Base-by-base conservation (phyloP, 1,139 yeast species). In the Yamadazyma sp. region DNA sequence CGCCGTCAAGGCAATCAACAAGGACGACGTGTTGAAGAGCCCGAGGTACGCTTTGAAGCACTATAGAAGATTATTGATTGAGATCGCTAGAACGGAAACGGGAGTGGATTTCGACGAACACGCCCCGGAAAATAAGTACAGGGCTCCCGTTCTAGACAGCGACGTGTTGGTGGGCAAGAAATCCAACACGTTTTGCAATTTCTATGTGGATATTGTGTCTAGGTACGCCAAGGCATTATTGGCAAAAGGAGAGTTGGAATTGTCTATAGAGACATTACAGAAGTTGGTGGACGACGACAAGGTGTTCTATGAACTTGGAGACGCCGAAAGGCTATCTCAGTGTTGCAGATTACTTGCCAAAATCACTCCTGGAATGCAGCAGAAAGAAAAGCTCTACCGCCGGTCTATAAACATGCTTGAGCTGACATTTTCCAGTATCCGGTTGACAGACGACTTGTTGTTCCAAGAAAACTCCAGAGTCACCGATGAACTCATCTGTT, bases 31-130 rank as follows among this genome's bases (percentile, higher is more conserved):
- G 11, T 54, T 70, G 40, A 54, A 54, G 36, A 64, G 71, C 41
- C 76, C 77, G 3, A 53, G 72, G 29, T 60, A 64, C 46, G 73
- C 77, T 1, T 72, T 63, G 2, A 71, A 71, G 42, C 76, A 71
- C 49, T 71, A 71, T 45, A 53, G 74, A 35, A 50, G 72, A 43
- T 47, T 71, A 4, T 54, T 71, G 39, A 53, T 67, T 14, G 67
- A 68, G 34, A 44, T 70, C 40, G 72, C 72, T 7, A 47, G 52
- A n/a, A 62, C 51, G 5, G 56, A 59, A 34, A 59, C 66, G 0
- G 44, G 46, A 15, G 31, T 60, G 14, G 56, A 52, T 2, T 59
- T 59, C 38, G 62, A 57, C 23, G 70, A 64, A 30, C 31, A 41
- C 1, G 54, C 48, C 15, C 57, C 51, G 5, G 53, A 51, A 7